phyloP scores from a whole-genome alignment of 495 filamentous ascomycete species.

The Trichoderma parareesei region DNA sequence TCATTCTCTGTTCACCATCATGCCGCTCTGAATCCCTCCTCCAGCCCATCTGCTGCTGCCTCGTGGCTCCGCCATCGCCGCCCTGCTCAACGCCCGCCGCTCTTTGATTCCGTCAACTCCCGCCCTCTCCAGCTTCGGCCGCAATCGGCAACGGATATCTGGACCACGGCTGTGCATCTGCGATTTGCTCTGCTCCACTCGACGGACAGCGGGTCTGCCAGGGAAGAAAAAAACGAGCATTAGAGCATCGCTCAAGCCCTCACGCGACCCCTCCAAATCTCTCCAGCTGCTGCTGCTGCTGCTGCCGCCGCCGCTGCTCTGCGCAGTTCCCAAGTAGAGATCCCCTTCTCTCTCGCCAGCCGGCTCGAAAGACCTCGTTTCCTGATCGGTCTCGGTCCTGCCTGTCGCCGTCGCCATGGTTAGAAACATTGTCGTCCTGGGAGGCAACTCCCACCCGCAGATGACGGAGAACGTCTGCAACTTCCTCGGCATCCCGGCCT shows the following conservation, averaged over 20 bases:
- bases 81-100: not conserved
- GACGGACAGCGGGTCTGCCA: conserved; percentile 2
- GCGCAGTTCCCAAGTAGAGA: not conserved
- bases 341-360: not conserved
- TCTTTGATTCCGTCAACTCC: not conserved
- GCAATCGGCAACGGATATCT: conserved; percentile 1
- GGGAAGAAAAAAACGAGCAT: not conserved
- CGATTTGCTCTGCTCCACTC: not conserved
- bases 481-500: conserved; percentile 74
- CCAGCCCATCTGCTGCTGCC: not conserved
- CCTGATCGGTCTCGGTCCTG: not conserved
- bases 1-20: not conserved
- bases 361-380: too few relatives aligned
- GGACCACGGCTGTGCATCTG: not conserved
- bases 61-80: not conserved
- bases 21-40: not conserved
- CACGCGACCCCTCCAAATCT: conserved; percentile 3
- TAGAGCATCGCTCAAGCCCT: conserved; percentile 3
- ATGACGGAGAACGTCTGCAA: conserved; percentile 80
- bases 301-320: not conserved
- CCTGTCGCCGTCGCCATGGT: conserved; percentile 53
- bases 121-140: conserved; percentile 3
- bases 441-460: conserved; percentile 84
- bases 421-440: conserved; percentile 90
- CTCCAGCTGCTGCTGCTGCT: not conserved